These are phyloP conservation scores for Avicennia marina DNA, from an alignment of 257 asterid species.

Conservation along the genomic window DNA sequence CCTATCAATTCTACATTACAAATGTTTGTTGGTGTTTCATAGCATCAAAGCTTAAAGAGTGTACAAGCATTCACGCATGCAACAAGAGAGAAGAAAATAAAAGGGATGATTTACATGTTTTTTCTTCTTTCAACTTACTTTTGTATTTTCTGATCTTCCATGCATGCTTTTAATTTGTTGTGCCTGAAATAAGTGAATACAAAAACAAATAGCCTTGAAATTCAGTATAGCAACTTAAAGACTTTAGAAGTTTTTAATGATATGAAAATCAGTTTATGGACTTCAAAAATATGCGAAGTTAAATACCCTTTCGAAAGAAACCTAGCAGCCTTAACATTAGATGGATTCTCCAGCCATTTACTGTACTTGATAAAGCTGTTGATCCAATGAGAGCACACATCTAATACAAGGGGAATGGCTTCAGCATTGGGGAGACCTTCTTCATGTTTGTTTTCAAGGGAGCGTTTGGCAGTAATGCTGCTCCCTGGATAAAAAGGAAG, in stretches of 20 bases:
- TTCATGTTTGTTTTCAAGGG: slow-evolving; percentile 48
- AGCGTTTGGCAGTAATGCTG: slow-evolving; percentile 39
- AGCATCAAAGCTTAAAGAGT: slow-evolving; percentile 1
- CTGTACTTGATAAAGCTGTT: slow-evolving; percentile 90
- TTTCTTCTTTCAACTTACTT: slow-evolving; percentile 53
- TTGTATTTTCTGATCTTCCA: slow-evolving; percentile 65
- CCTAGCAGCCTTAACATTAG: slow-evolving; percentile 85
- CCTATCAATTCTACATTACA: slow-evolving; percentile 3
- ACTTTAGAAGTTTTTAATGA: not conserved
- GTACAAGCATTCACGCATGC: not conserved
- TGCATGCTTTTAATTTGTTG: slow-evolving; percentile 61
- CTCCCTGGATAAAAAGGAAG: slow-evolving; percentile 89
- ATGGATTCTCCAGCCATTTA: slow-evolving; percentile 81
- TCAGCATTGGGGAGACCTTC: slow-evolving; percentile 65
- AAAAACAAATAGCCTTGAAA: slow-evolving; percentile 15
- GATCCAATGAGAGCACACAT: slow-evolving; percentile 91
- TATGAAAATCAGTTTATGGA: slow-evolving; percentile 6
- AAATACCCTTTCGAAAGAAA: slow-evolving; percentile 86
- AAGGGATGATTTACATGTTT: not conserved
- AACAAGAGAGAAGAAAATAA: slow-evolving; percentile 3
- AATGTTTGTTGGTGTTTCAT: not conserved
- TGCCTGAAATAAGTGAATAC: slow-evolving; percentile 54
- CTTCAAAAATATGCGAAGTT: slow-evolving; percentile 14
- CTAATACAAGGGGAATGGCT: slow-evolving; percentile 70
- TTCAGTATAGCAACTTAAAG: slow-evolving; percentile 8